phyloP scores from a whole-genome alignment of 139 green algal species.

The Raphidocelis subcapitata region DNA sequence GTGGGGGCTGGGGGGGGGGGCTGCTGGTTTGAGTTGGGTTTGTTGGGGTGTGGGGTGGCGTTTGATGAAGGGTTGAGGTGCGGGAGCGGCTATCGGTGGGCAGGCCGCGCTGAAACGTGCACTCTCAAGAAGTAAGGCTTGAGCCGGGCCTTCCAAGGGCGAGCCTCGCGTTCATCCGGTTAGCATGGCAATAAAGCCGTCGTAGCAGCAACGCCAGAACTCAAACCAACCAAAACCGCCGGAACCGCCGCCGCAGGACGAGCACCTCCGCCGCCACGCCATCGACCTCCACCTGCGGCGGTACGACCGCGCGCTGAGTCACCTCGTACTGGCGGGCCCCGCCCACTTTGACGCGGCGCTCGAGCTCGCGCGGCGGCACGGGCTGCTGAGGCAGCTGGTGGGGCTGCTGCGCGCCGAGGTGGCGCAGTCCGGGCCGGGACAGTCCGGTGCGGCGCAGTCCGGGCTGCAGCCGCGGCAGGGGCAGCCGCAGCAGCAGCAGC shows the following conservation, averaged over 20 bases:
- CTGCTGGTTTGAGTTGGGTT: no score
- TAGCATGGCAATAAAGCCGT: no score
- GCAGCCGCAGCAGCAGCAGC: background rate
- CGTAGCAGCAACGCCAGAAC: no score
- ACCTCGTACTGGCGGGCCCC: conserved; percentile 63
- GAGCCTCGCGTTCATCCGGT: no score
- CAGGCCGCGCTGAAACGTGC: no score
- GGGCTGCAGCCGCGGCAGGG: conserved; percentile 13
- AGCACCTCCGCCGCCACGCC: conserved; percentile 39
- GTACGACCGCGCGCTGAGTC: conserved; percentile 53
- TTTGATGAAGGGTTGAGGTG: no score
- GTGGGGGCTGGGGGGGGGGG: conserved; percentile 39
- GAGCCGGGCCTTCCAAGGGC: no score
- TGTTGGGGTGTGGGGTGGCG: no score
- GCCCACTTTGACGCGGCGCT: conserved; percentile 63
- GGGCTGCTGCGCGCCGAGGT: conserved; percentile 32
- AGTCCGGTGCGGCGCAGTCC: no score
- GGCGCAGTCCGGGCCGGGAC: conserved; percentile 16
- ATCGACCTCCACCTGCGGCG: conserved; percentile 82
- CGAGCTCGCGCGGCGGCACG: conserved; percentile 57
- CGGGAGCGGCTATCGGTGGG: no score
- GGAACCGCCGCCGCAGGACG: conserved; percentile 3
- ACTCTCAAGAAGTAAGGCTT: no score
- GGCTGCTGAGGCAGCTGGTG: conserved; percentile 77
- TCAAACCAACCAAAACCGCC: conserved; percentile 18